These are phyloP conservation scores for Jimgerdemannia lactiflua DNA, from an alignment of 192 early-diverging fungal genomes.

Conservation along the genomic window DNA sequence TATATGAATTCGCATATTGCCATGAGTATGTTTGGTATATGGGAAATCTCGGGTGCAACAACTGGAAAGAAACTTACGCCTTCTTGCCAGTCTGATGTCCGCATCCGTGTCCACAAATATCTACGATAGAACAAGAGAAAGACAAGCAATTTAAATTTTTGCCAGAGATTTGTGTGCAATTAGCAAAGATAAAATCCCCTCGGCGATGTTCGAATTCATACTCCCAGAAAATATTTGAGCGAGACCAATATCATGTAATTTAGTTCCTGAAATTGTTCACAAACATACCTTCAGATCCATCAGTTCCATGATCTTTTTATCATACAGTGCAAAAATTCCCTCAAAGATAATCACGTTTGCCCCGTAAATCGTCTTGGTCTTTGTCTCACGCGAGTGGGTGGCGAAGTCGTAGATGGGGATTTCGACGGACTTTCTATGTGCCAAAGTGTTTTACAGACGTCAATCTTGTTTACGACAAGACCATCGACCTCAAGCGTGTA, in stretches of 20 bases:
- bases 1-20: no score
- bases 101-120: constrained; percentile 95
- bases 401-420: constrained; percentile 92
- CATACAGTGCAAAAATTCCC: constrained; percentile 96
- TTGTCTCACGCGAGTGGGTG: constrained; percentile 76
- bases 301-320: constrained; percentile 71
- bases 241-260: constrained; percentile 2
- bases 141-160: not conserved
- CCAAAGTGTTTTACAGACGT: not conserved
- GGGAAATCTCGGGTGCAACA: no score
- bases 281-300: constrained; percentile 74
- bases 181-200: no score
- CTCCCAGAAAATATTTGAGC: no score
- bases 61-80: constrained; percentile 48
- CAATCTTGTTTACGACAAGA: constrained; percentile 18
- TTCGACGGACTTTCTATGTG: constrained; percentile 54
- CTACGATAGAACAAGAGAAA: constrained; percentile 28
- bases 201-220: no score
- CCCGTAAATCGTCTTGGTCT: constrained; percentile 77
- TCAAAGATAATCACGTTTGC: constrained; percentile 97
- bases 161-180: not conserved
- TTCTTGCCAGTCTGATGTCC: constrained; percentile 85
- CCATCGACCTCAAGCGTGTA: not conserved
- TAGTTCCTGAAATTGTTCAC: no score
- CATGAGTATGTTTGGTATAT: no score